A percentile compares a stretch with the other conserved stretches of the same genome.
Conservation (phyloP, 176 grass and related monocot genomes). For the Hsuehochloa calcarea region DNA sequence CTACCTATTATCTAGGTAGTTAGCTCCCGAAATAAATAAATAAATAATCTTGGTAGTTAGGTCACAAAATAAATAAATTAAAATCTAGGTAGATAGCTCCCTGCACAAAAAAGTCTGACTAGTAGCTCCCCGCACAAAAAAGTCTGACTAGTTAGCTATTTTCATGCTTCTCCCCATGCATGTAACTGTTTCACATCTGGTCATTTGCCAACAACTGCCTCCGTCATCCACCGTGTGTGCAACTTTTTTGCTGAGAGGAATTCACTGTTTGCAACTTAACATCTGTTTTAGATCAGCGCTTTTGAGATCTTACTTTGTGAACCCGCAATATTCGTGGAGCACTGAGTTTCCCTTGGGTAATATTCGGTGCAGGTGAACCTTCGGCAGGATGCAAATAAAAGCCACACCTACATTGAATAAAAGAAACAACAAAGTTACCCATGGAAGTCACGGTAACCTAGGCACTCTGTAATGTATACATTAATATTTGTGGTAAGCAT, state of each 20-base stretch:
- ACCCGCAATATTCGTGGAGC: slow-evolving; percentile 91
- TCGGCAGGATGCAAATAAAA: slow-evolving; percentile 94
- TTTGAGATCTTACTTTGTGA: slow-evolving; percentile 77
- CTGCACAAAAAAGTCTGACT: too few species aligned
- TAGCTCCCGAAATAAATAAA: not conserved
- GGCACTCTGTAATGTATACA: not conserved
- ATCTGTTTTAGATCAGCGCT: not conserved
- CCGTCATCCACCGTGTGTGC: not conserved
- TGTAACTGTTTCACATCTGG: not conserved
- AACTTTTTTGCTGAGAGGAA: not conserved
- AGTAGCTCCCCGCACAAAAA: too few species aligned
- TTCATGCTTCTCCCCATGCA: not conserved
- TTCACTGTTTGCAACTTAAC: not conserved
- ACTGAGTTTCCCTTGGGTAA: slow-evolving; percentile 91
- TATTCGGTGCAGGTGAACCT: slow-evolving; percentile 71
- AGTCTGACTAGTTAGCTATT: not conserved
- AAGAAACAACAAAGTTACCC: not conserved
- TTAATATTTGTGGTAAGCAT: not conserved
- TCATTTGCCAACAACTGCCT: slow-evolving; percentile 1
- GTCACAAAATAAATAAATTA: too few species aligned
- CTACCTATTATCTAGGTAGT: not conserved
- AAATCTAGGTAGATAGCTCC: too few species aligned
- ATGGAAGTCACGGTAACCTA: not conserved
- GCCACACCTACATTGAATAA: slow-evolving; percentile 65
- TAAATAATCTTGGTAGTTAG: too few species aligned